Base-by-base conservation (phyloP, 106 monocot genomes). In the Dactylorhiza incarnata region DNA sequence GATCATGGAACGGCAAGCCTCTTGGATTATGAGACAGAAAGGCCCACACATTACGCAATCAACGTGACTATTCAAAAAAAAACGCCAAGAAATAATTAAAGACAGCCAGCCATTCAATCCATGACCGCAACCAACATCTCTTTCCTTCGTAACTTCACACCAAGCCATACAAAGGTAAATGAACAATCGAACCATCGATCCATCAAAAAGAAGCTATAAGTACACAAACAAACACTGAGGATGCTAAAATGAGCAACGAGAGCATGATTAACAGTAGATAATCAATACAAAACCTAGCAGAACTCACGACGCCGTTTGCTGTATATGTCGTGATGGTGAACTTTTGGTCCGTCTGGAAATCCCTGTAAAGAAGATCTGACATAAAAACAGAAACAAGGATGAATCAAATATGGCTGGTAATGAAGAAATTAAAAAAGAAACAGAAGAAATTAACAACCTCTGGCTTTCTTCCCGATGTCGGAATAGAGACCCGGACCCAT, bases 331-430 rank as follows among this genome's bases (percentile, higher is more conserved):
- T 86, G 78, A 92, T 15, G 14, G 76, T 78, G 44, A 92, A 84
- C 82, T 88, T 92, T 80, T 92, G 92, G 68, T 92, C 86, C 55
- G 88, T 86, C 75, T 61, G 51, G 69, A 84, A 89, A 69, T 89
- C 92, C 78, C 46, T 82, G 84, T 86, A 92, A 47, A 92, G 81
- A 78, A 92, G 92, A 92, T 92, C 92, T 92, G 37, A 17, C 19
- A 9, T 17, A 73, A 11, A 73, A 24, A 16, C 22, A 66, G 26
- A 26, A 3, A 1, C 12, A 66, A 10, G 12, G 22, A 66, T 66
- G 24, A 62, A 62, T 24, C 0, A 6, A 62, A 62, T 24, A 62
- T 29, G 26, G 12, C 12, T 10, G 11, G n/a, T 11, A 22, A 37
- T 26, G 22, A 66, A 3, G 29, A 66, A 66, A 29, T 25, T 26